Evolutionary conservation across 2,329 filamentous ascomycete genomes (phyloP).

Genomic region (Madurella mycetomatis): DNA sequence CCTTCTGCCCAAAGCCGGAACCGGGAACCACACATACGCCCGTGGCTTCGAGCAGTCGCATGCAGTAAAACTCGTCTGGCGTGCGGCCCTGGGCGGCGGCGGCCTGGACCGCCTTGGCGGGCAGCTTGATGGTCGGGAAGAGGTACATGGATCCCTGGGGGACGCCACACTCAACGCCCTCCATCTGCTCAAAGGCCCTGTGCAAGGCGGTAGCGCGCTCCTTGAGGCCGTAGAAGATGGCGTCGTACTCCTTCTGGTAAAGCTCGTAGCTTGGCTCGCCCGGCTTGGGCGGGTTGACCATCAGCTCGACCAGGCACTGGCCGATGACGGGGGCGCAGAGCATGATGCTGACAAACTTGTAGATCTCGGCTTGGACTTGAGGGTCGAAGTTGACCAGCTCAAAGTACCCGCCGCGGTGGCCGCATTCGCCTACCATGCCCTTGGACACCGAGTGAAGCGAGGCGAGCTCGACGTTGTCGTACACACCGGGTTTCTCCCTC

Average conservation of each 20-base stretch:
- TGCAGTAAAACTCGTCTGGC: constrained; percentile 91
- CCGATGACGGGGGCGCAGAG: constrained; percentile 93
- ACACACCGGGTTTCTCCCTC: constrained; percentile 66
- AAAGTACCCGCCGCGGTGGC: constrained; percentile 95
- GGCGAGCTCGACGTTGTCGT: constrained; percentile 80
- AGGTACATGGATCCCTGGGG: constrained; percentile 98
- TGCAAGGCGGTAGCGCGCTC: constrained; percentile 80
- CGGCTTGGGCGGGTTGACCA: constrained; percentile 88
- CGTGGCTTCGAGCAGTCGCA: constrained; percentile 85
- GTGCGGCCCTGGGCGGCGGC: constrained; percentile 68
- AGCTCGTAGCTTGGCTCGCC: constrained; percentile 81
- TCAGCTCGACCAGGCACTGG: constrained; percentile 93
- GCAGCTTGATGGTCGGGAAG: constrained; percentile 86
- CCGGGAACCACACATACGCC: constrained; percentile 93
- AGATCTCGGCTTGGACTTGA: constrained; percentile 85
- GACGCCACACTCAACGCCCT: constrained; percentile 84
- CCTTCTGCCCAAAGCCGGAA: constrained; percentile 89
- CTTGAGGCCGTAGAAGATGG: constrained; percentile 73
- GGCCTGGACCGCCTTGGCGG: constrained; percentile 69
- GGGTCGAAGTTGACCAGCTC: constrained; percentile 87
- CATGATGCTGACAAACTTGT: constrained; percentile 98
- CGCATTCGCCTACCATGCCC: constrained; percentile 98
- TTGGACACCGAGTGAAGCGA: constrained; percentile 93
- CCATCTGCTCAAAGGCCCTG: constrained; percentile 88
- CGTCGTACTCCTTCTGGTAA: constrained; percentile 80